These are phyloP conservation scores for Castanospermum australe DNA, from an alignment of 306 rosid genomes.

Conservation along the genomic window DNA sequence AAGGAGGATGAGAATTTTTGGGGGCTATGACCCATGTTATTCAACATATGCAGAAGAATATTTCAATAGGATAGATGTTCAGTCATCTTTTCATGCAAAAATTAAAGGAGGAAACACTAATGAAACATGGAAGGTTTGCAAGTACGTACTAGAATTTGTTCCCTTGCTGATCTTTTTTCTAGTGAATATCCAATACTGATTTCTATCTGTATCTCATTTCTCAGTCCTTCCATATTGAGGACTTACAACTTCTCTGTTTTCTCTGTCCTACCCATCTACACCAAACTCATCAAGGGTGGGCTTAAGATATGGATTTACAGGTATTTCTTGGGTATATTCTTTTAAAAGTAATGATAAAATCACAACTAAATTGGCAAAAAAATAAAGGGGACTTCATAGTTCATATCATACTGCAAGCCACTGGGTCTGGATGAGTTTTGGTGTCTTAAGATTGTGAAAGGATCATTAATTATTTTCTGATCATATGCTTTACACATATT, in stretches of 20 bases:
- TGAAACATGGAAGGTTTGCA: slow-evolving; percentile 47
- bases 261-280: slow-evolving; percentile 50
- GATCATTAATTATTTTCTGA: background rate
- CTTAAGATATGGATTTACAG: slow-evolving; percentile 64
- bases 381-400: background rate
- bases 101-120: slow-evolving; percentile 18
- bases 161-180: background rate
- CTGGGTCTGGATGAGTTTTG: background rate
- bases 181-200: background rate
- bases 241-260: slow-evolving; percentile 48
- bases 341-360: background rate
- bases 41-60: slow-evolving; percentile 48
- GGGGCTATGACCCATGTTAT: slow-evolving; percentile 62
- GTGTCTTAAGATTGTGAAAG: background rate
- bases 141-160: slow-evolving; percentile 34
- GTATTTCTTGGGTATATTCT: background rate
- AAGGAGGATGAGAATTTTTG: slow-evolving; percentile 45
- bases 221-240: slow-evolving; percentile 39
- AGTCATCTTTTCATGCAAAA: slow-evolving; percentile 44
- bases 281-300: slow-evolving; percentile 58
- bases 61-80: slow-evolving; percentile 52
- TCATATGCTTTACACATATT: background rate
- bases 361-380: background rate
- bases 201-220: background rate
- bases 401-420: background rate